A percentile compares a stretch with the other conserved stretches of the same genome.
Conservation (phyloP, 306 rosid genomes). For the Bauhinia variegata region DNA sequence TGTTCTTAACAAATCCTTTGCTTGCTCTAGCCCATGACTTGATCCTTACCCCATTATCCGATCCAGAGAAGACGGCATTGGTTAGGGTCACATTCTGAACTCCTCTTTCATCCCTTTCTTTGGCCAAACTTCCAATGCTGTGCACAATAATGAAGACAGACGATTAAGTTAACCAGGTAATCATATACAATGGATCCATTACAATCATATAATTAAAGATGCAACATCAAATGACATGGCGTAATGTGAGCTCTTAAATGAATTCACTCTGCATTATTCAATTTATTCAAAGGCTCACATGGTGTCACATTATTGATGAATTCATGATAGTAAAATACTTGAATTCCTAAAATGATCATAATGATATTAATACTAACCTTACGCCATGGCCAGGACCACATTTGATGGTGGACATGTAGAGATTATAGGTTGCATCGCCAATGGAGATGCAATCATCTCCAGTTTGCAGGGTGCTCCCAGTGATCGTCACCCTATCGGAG, state of each 20-base stretch:
- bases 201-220: too few relatives aligned
- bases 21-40: slow-evolving; percentile 77
- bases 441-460: slow-evolving; percentile 75
- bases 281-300: too few relatives aligned
- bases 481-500: slow-evolving; percentile 53
- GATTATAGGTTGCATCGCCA: slow-evolving; percentile 60
- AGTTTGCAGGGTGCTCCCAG: slow-evolving; percentile 48
- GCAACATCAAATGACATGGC: too few relatives aligned
- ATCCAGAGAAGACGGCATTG: slow-evolving; percentile 48
- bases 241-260: too few relatives aligned
- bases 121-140: slow-evolving; percentile 66
- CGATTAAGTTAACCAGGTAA: background rate
- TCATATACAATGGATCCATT: background rate
- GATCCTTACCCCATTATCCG: slow-evolving; percentile 72
- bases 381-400: slow-evolving; percentile 85
- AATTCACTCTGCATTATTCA: too few relatives aligned
- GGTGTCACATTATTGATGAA: too few relatives aligned
- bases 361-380: slow-evolving; percentile 39
- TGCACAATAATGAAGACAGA: background rate
- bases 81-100: slow-evolving; percentile 59
- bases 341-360: background rate
- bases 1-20: slow-evolving; percentile 42
- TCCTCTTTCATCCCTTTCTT: slow-evolving; percentile 43
- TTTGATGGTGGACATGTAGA: slow-evolving; percentile 50
- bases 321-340: too few relatives aligned